Evolutionary conservation across 2,329 filamentous ascomycete genomes (phyloP), one percentile per base, ranked within the genome.

Genomic region (Ramularia endophylla): DNA sequence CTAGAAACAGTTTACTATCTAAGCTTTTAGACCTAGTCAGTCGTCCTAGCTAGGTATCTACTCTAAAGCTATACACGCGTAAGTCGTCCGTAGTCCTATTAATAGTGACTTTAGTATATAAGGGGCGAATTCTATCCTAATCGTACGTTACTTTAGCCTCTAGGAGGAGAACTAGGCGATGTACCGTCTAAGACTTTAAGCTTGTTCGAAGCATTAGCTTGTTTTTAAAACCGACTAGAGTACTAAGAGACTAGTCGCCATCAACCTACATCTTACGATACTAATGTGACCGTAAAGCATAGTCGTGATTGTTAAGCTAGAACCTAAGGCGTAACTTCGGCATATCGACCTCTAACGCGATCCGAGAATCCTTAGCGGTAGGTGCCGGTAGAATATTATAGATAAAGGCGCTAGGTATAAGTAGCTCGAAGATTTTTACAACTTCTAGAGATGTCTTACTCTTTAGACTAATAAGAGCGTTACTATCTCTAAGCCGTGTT

Each of bases 191-290:
- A 9, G 12, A 5, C 8, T 29, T 35, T 7, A 16, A 15, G 1
- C 17, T 8, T 3, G 12, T 17, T 12, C 29, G 36, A 2, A 82
- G 57, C 0, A 83, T 70, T 3, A 83, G 58, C 55, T 75, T 81
- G 55, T 73, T 80, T 2, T 60, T 44, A 0, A 84, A 62, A 0
- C 81, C 81, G 41, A 83, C 74, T 51, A 74, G 69, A 0, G 75
- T 77, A 0, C 80, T 80, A 0, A 71, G 61, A 38, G 82, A 73
- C 52, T 86, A 82, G 5, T 75, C 48, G 0, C 57, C 55, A 38
- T 81, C 77, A 1, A 62, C 43, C 12, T 19, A 13, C 41, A 55
- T 51, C 1, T 28, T 32, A 5, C 40, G 46, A 16, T 48, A 55
- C 15, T 59, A 48, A 8, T 46, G 45, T 8, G 47, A 61, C 5